Evolutionary conservation across 1,139 yeast genomes (phyloP).

Genomic region (Pichia terricola): DNA sequence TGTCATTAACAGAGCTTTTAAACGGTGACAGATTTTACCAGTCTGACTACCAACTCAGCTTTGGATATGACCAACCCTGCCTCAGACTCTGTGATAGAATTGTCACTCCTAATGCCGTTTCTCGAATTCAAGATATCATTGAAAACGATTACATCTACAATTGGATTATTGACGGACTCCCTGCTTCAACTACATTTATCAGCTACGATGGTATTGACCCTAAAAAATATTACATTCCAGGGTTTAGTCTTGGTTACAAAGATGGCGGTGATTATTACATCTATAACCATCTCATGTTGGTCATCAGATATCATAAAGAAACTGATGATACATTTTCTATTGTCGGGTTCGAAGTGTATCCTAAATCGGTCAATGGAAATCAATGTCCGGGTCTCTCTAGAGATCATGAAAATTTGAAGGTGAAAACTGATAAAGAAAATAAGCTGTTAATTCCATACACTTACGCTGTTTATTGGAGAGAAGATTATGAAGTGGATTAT

Average conservation of each 20-base stretch:
- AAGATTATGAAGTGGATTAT: slow-evolving; percentile 61
- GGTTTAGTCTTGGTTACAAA: slow-evolving; percentile 75
- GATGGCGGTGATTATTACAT: slow-evolving; percentile 48
- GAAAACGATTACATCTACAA: slow-evolving; percentile 67
- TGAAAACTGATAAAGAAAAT: slow-evolving; percentile 30
- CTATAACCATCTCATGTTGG: slow-evolving; percentile 75
- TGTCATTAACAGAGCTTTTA: slow-evolving; percentile 68
- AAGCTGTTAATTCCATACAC: slow-evolving; percentile 55
- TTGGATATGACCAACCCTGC: slow-evolving; percentile 60
- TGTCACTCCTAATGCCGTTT: slow-evolving; percentile 40
- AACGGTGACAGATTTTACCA: slow-evolving; percentile 77
- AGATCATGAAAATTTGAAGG: slow-evolving; percentile 44
- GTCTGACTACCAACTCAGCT: slow-evolving; percentile 54
- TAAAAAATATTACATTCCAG: slow-evolving; percentile 70
- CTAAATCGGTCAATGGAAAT: slow-evolving; percentile 62
- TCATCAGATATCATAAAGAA: slow-evolving; percentile 63
- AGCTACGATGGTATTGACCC: slow-evolving; percentile 40
- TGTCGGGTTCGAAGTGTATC: slow-evolving; percentile 88
- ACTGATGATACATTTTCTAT: slow-evolving; percentile 42
- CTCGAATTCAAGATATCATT: slow-evolving; percentile 52
- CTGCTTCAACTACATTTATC: slow-evolving; percentile 82
- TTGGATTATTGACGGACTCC: slow-evolving; percentile 78
- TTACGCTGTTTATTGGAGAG: slow-evolving; percentile 85
- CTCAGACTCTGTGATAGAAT: slow-evolving; percentile 55
- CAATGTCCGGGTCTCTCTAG: slow-evolving; percentile 64